A percentile compares a stretch with the other conserved stretches of the same genome.
These are phyloP conservation scores for Adansonia digitata DNA, from an alignment of 345 rosid genomes.

Conservation along the genomic window DNA sequence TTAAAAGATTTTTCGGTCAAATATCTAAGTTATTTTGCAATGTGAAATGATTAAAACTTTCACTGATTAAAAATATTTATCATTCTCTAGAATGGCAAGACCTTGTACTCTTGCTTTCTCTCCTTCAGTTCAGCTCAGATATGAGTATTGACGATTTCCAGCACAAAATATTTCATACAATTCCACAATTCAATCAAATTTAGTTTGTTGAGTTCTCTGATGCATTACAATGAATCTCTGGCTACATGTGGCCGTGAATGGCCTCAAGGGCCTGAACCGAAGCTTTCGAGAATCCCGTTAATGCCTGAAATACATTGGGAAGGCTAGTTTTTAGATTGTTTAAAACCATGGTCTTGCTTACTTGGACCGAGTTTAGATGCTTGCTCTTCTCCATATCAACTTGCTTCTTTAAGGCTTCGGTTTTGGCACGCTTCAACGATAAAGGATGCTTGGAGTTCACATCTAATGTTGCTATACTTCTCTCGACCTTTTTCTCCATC, in stretches of 20 bases:
- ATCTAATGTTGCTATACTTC: slow-evolving; percentile 32
- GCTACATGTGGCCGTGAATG: slow-evolving; percentile 25
- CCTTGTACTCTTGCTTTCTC: not conserved
- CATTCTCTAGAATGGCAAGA: not conserved
- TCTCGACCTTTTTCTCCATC: slow-evolving; percentile 52
- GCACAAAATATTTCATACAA: not conserved
- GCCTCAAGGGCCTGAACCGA: slow-evolving; percentile 55
- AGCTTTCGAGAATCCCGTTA: slow-evolving; percentile 55
- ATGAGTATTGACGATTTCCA: not conserved
- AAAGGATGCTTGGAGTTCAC: slow-evolving; percentile 51
- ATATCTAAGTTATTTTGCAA: not conserved
- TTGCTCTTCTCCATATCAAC: slow-evolving; percentile 51
- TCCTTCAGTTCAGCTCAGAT: not conserved
- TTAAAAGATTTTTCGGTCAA: too few relatives aligned
- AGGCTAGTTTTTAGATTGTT: slow-evolving; percentile 68
- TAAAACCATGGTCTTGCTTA: slow-evolving; percentile 54
- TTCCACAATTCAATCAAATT: not conserved
- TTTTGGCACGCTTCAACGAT: slow-evolving; percentile 54
- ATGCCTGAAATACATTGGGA: slow-evolving; percentile 66
- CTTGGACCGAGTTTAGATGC: slow-evolving; percentile 44
- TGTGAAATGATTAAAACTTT: not conserved
- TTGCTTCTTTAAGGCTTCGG: slow-evolving; percentile 46
- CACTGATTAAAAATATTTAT: not conserved
- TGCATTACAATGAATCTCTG: slow-evolving; percentile 22
- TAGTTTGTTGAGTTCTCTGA: slow-evolving; percentile 13